Evolutionary conservation across 805 yeast genomes (phyloP), one percentile per base, ranked within the genome.

Genomic region (Wickerhamiella qilinensis): DNA sequence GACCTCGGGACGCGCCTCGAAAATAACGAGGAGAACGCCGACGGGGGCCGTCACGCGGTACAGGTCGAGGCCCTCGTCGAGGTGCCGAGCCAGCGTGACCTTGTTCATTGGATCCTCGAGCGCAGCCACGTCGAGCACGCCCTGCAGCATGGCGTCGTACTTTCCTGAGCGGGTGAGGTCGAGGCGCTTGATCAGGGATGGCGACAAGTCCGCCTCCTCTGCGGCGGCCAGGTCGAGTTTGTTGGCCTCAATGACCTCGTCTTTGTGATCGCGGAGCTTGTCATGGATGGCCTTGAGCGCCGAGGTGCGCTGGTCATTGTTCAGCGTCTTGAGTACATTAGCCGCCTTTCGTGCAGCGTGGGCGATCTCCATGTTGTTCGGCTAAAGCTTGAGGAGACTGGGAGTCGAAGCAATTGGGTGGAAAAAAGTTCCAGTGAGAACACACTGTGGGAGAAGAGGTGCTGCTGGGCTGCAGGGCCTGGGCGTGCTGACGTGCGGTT

Each of bases 1-100:
- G 9, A 91, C 98, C 57, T 91, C 99, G 29, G 99, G 99, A 53
- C 99, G 72, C 22, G 94, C 75, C 60, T 91, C 99, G 57, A 91
- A 91, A 39, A 91, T 93, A 34, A 91, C 85, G 44, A 91, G 65
- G 33, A 91, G 59, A 0, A 84, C 96, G 16, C 99, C 99, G 4
- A 91, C 85, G 12, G 99, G 98, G 20, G 94, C 81, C 4, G 94
- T 78, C 11, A 88, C 68, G 53, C 94, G 67, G 58, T 75, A 79
- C 43, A 91, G 63, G 37, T 75, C 78, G 46, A 91, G 69, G n/a
- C 83, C 93, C 38, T 84, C 94, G 55, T 91, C 99, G 24, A 91
- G 64, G 56, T 83, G 74, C 32, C 77, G 75, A 28, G 93, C 85
- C 49, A 91, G 64, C 2, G 91, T 79, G 44, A 80, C 60, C 55